These are phyloP conservation scores for Nannizziopsis arthrosporioides DNA, from an alignment of 2,329 filamentous ascomycete species.

Conservation along the genomic window DNA sequence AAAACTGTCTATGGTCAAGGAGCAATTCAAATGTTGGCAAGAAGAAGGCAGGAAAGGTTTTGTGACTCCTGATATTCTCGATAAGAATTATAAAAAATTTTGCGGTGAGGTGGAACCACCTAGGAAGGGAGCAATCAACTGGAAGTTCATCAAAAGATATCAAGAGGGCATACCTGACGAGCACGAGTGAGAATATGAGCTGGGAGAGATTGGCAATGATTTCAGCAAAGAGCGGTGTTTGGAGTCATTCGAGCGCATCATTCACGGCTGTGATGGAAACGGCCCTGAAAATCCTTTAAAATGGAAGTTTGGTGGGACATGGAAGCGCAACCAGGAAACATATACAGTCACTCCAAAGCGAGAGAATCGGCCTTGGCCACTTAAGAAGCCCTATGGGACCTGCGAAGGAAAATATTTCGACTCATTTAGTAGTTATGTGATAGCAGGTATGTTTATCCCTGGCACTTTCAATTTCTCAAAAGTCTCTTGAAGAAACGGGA, in stretches of 20 bases:
- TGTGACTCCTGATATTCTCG: conserved; percentile 16
- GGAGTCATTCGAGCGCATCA: conserved; percentile 16
- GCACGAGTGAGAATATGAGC: conserved; percentile 16
- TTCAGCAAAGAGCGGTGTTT: conserved; percentile 15
- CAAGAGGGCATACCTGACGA: conserved; percentile 23
- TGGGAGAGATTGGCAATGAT: conserved; percentile 7
- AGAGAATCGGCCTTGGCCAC: conserved; percentile 20
- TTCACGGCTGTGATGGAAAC: conserved; percentile 23
- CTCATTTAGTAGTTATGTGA: conserved; percentile 16
- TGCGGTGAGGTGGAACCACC: conserved; percentile 19
- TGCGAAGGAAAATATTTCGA: conserved; percentile 19
- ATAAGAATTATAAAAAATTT: conserved; percentile 23
- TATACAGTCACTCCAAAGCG: conserved; percentile 18
- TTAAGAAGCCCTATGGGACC: conserved; percentile 15
- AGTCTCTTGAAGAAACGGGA: background rate
- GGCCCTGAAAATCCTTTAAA: conserved; percentile 23
- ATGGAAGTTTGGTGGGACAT: conserved; percentile 23
- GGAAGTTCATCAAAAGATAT: conserved; percentile 18
- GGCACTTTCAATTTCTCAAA: background rate
- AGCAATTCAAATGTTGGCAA: conserved; percentile 22
- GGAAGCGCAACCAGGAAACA: conserved; percentile 19
- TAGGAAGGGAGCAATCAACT: conserved; percentile 14
- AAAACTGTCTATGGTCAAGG: conserved; percentile 11
- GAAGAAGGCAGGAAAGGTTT: background rate
- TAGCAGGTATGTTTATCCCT: conserved; percentile 11